Evolutionary conservation across 768 basidiomycete genomes (phyloP).

Genomic region (Kwoniella newhampshirensis): DNA sequence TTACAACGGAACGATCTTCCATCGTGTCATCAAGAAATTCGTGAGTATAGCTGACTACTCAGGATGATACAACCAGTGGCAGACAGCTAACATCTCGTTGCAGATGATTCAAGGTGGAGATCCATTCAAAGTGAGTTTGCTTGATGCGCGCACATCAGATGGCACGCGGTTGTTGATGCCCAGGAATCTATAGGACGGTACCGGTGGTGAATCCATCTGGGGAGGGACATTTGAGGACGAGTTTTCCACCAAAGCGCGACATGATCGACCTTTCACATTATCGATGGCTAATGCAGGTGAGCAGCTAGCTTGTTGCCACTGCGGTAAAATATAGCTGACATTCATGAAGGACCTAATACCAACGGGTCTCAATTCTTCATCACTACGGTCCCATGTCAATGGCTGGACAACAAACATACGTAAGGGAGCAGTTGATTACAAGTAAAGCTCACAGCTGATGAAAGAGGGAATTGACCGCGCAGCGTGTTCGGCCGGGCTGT

Average conservation of each 20-base stretch:
- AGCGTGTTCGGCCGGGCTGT: constrained; percentile 90
- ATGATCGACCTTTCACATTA: constrained; percentile 94
- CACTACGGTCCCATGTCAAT: constrained; percentile 88
- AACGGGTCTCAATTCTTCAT: constrained; percentile 99
- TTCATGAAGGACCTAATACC: constrained; percentile 70
- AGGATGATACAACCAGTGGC: no score
- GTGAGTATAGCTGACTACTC: constrained; percentile 47
- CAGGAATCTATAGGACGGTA: constrained; percentile 67
- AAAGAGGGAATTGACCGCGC: not conserved
- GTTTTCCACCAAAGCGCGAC: constrained; percentile 80
- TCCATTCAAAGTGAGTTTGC: constrained; percentile 62
- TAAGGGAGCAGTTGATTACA: constrained; percentile 32
- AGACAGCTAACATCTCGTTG: not conserved
- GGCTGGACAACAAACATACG: constrained; percentile 68
- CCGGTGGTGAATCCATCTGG: constrained; percentile 90
- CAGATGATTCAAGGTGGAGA: constrained; percentile 75
- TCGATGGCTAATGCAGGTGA: constrained; percentile 65
- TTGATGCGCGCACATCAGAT: not conserved
- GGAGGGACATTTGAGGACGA: constrained; percentile 96
- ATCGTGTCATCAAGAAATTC: constrained; percentile 96
- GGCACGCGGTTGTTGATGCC: not conserved
- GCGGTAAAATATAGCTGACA: constrained; percentile 7
- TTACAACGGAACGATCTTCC: constrained; percentile 91
- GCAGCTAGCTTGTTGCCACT: not conserved
- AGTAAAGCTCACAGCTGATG: no score